Evolutionary conservation across 345 rosid genomes (phyloP).

Genomic region (Ceriops decandra): DNA sequence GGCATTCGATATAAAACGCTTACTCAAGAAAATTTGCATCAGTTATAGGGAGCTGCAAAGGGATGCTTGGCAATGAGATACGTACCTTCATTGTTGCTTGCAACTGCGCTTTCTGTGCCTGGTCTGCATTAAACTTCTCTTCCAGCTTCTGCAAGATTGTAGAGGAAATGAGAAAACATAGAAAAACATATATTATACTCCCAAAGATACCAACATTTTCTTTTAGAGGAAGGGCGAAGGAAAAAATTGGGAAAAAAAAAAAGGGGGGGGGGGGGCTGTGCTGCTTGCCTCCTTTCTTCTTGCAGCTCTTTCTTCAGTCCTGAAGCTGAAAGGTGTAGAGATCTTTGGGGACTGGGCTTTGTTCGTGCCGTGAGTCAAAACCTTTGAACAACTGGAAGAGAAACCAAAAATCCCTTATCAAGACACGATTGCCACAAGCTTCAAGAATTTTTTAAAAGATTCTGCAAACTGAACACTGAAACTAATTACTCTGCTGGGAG

Average conservation of each 20-base stretch:
- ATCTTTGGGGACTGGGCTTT: conserved; percentile 56
- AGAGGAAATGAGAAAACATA: neutral
- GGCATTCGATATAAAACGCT: too few species aligned
- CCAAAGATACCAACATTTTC: neutral
- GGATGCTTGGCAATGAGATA: neutral
- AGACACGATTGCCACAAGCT: neutral
- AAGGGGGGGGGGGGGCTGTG: too few species aligned
- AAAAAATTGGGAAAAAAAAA: neutral
- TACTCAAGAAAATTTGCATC: too few species aligned
- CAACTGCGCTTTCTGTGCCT: conserved; percentile 41
- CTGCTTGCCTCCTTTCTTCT: conserved; percentile 70
- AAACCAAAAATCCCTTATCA: conserved; percentile 11
- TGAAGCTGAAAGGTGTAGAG: conserved; percentile 60
- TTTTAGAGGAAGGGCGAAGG: too few species aligned
- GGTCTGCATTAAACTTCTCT: conserved; percentile 64
- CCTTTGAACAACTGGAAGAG: conserved; percentile 51
- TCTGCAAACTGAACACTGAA: neutral
- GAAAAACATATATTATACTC: neutral
- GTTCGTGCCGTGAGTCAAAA: conserved; percentile 52
- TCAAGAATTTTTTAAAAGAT: neutral
- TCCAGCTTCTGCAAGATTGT: conserved; percentile 57
- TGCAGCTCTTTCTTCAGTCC: conserved; percentile 82
- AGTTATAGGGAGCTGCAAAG: neutral
- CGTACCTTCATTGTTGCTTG: conserved; percentile 49
- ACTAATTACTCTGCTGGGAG: conserved; percentile 71